A percentile compares a stretch with the other conserved stretches of the same genome.
Conservation (phyloP, 805 yeast genomes). For the Starmera quercuum region DNA sequence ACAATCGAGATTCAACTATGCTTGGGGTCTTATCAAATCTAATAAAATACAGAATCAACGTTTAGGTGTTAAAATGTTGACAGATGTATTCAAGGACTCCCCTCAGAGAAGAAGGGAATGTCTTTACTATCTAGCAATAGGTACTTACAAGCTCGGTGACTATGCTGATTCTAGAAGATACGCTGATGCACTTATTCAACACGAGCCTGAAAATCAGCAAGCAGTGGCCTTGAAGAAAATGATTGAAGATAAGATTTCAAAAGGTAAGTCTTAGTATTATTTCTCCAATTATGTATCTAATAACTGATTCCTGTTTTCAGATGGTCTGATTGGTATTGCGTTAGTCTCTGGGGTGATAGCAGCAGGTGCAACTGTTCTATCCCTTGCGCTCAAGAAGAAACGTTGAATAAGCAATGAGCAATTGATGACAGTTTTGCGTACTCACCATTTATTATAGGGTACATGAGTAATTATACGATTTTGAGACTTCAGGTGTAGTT, state of each 20-base stretch:
- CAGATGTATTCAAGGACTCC: slow-evolving; percentile 62
- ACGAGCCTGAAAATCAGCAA: slow-evolving; percentile 83
- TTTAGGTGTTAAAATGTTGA: slow-evolving; percentile 70
- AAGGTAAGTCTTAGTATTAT: slow-evolving; percentile 23
- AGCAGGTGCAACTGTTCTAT: slow-evolving; percentile 60
- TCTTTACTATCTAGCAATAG: slow-evolving; percentile 78
- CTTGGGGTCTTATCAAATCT: slow-evolving; percentile 92
- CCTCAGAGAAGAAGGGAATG: slow-evolving; percentile 86
- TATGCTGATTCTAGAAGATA: slow-evolving; percentile 80
- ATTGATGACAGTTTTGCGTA: too few species aligned
- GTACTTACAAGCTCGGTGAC: slow-evolving; percentile 84
- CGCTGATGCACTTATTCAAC: slow-evolving; percentile 63
- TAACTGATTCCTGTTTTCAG: slow-evolving; percentile 22
- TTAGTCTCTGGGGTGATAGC: slow-evolving; percentile 83
- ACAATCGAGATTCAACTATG: slow-evolving; percentile 86
- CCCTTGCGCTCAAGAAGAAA: slow-evolving; percentile 22
- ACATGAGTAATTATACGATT: too few species aligned
- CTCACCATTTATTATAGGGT: too few species aligned
- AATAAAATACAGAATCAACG: slow-evolving; percentile 53
- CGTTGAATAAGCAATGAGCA: too few species aligned
- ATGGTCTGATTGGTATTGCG: slow-evolving; percentile 85
- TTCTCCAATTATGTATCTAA: background rate
- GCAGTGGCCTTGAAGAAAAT: slow-evolving; percentile 63
- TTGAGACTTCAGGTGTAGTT: too few species aligned
- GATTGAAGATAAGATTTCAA: slow-evolving; percentile 78